Evolutionary conservation across 208 protist species (phyloP), one percentile per base, ranked within the genome.

Genomic region (Jaenimonas drosophilae): DNA sequence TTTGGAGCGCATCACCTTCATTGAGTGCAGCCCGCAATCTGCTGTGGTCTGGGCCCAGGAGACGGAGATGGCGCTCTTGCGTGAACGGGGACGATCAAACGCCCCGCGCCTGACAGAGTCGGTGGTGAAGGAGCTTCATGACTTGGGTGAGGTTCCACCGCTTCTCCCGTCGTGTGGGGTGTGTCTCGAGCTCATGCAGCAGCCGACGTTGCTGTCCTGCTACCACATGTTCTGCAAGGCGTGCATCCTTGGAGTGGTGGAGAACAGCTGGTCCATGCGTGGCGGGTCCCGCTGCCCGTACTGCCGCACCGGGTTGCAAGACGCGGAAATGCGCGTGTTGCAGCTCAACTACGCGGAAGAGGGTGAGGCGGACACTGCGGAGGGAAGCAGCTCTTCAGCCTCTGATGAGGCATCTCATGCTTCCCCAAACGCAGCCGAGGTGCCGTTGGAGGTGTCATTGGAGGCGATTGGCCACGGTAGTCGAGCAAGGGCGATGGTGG

Each of bases 191-290:
- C 33, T 34, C 38, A 75, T 76, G 69, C 32, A 33, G 4, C 58
- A 54, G 14, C 74, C 70, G 21, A 78, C 70, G 3, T 33, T 76
- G 27, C 45, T 78, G 21, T 53, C 34, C 23, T 83, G 75, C 52
- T 47, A 67, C 39, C 75, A 83, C 58, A 31, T 78, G 37, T 83
- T 70, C 42, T 83, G 75, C 59, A 65, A 67, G 34, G 70, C 75
- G 43, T 83, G 75, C 47, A 29, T 77, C 39, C 32, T 76, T 11
- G 59, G 49, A 6, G 37, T 76, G 14, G 60, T 75, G 6, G 45
- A 70, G 38, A 57, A 34, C 20, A 54, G 54, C 36, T 36, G 41
- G 11, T 39, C 54, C 0, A 54, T 59, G 26, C 59, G 65, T 32
- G 48, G 50, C n/a, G 59, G 32, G 32, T 43, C 58, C 4, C 63